These are phyloP conservation scores for Marasmius fiardii DNA, from an alignment of 1,284 basidiomycete species.

Conservation along the genomic window DNA sequence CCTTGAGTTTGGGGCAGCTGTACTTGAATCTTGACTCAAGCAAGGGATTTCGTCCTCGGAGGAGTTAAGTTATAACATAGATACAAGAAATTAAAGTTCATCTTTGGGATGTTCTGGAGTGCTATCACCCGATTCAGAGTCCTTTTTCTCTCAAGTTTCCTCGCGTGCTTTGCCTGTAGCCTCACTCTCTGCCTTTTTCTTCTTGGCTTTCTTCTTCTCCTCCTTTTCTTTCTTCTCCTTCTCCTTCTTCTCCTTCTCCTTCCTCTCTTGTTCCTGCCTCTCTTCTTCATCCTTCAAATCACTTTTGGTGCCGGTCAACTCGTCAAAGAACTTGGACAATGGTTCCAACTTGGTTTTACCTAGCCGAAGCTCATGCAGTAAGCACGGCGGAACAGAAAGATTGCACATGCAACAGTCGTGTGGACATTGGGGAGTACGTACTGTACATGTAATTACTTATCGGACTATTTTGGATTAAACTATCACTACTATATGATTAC, in stretches of 20 bases:
- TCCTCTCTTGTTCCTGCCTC: not conserved
- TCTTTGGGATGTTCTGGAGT: not conserved
- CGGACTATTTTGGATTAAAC: too few species aligned
- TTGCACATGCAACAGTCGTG: too few species aligned
- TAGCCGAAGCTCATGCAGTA: constrained; percentile 22
- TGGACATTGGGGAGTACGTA: too few species aligned
- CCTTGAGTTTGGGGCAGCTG: too few species aligned
- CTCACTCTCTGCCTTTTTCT: not conserved
- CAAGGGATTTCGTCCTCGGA: too few species aligned
- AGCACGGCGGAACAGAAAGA: constrained; percentile 3
- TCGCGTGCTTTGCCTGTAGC: not conserved
- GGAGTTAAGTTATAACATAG: too few species aligned
- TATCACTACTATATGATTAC: too few species aligned
- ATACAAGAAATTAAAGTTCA: not conserved
- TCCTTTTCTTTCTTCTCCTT: not conserved
- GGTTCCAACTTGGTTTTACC: constrained; percentile 64
- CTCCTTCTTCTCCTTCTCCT: not conserved
- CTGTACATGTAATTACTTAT: too few species aligned
- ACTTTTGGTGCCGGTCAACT: not conserved
- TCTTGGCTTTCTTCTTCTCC: constrained; percentile 2
- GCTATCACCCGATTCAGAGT: too few species aligned
- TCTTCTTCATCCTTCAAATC: too few species aligned
- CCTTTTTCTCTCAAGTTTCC: too few species aligned
- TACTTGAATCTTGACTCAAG: too few species aligned
- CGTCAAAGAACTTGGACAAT: constrained; percentile 62